phyloP scores from a whole-genome alignment of 2,329 filamentous ascomycete species.

The Monilinia polystroma region DNA sequence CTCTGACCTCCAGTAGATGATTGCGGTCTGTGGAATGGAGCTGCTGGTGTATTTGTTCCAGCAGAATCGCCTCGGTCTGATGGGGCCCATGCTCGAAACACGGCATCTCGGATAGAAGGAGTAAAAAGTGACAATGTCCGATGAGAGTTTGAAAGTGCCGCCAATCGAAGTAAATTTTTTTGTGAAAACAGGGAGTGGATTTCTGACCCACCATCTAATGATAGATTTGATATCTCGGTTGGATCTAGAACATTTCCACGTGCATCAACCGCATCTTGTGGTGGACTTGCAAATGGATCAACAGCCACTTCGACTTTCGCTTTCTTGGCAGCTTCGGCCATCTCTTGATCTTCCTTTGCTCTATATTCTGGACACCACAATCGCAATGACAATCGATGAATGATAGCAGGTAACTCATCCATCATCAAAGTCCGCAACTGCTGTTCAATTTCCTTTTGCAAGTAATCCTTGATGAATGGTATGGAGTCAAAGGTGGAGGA shows the following conservation, averaged over 20 bases:
- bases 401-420: conserved; percentile 95
- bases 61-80: conserved; percentile 51
- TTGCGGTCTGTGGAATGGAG: conserved; percentile 59
- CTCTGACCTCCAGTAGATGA: conserved; percentile 57
- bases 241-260: conserved; percentile 75
- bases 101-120: conserved; percentile 81
- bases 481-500: conserved; percentile 99
- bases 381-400: conserved; percentile 84
- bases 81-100: conserved; percentile 89
- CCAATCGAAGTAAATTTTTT: conserved; percentile 84
- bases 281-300: conserved; percentile 79
- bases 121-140: conserved; percentile 89
- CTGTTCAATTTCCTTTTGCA: conserved; percentile 93
- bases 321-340: conserved; percentile 49
- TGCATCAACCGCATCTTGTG: conserved; percentile 77
- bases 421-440: conserved; percentile 93
- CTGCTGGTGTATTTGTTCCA: conserved; percentile 40
- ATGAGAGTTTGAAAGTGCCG: conserved; percentile 81
- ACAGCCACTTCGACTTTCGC: conserved; percentile 53
- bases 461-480: conserved; percentile 93
- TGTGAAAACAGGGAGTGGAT: conserved; percentile 90
- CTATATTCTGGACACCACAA: conserved; percentile 88
- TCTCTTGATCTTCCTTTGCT: conserved; percentile 60
- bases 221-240: conserved; percentile 71
- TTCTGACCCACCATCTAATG: conserved; percentile 76